These are phyloP conservation scores for Aspergillus fischeri DNA, from an alignment of 2,329 filamentous ascomycete genomes.

Conservation along the genomic window DNA sequence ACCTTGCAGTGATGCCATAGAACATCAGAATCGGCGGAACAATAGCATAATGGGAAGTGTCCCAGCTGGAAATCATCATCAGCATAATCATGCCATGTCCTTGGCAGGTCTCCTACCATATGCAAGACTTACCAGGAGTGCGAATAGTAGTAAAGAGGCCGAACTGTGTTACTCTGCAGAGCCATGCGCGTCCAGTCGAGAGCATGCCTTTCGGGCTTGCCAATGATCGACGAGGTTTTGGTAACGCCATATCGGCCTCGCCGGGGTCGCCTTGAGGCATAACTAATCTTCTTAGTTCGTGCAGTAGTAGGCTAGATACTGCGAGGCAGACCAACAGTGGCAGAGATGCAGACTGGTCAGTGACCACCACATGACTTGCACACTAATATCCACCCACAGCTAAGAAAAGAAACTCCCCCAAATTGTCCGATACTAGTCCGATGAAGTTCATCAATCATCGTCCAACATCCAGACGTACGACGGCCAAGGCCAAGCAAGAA, in stretches of 20 bases:
- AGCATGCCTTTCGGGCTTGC: neutral
- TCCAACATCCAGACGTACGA: neutral
- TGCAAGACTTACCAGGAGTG: neutral
- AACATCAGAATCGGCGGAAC: neutral
- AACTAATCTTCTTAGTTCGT: neutral
- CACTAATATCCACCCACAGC: slow-evolving; percentile 6
- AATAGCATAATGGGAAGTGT: neutral
- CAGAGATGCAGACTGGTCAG: slow-evolving; percentile 7
- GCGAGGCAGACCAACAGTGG: neutral
- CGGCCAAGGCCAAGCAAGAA: neutral
- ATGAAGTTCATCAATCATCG: neutral
- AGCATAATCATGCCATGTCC: neutral
- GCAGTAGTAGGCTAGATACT: neutral
- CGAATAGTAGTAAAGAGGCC: neutral
- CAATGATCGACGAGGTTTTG: slow-evolving; percentile 3
- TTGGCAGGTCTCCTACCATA: neutral
- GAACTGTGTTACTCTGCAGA: too few species aligned
- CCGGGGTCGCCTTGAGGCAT: slow-evolving; percentile 12
- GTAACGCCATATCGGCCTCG: slow-evolving; percentile 16
- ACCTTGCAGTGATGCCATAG: slow-evolving; percentile 19
- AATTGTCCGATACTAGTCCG: slow-evolving; percentile 10
- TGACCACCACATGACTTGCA: slow-evolving; percentile 21
- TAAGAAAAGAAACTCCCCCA: slow-evolving; percentile 5
- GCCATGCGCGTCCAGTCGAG: neutral
- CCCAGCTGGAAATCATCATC: neutral